Evolutionary conservation across 1,139 yeast genomes (phyloP).

Genomic region (Suhomyces choctaworum): DNA sequence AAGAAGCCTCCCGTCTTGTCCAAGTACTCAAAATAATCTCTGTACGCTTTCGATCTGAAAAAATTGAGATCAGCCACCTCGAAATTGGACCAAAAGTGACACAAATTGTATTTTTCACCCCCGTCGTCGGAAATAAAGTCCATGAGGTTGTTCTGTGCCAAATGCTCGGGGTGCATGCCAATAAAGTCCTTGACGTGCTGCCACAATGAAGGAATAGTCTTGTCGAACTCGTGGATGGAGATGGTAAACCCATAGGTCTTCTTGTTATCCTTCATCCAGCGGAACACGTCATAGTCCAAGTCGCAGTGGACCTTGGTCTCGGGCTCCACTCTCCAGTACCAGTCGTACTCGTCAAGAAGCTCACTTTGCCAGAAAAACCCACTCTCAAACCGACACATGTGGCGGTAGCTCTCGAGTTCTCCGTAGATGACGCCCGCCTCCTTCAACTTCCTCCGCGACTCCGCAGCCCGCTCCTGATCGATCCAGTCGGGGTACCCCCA

Average conservation of each 20-base stretch:
- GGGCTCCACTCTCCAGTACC: constrained; percentile 91
- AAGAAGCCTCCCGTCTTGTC: constrained; percentile 85
- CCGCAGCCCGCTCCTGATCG: constrained; percentile 56
- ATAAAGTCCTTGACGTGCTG: constrained; percentile 52
- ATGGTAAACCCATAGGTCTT: constrained; percentile 68
- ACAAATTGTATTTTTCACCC: constrained; percentile 69
- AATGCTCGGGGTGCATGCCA: constrained; percentile 40
- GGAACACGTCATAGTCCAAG: constrained; percentile 63
- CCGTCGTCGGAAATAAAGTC: constrained; percentile 58
- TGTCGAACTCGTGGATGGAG: constrained; percentile 59
- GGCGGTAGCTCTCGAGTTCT: constrained; percentile 64
- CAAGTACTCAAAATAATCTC: constrained; percentile 65
- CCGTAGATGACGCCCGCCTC: constrained; percentile 59
- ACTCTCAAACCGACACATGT: constrained; percentile 77
- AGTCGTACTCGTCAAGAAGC: constrained; percentile 63
- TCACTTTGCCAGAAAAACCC: constrained; percentile 80
- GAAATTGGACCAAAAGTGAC: constrained; percentile 94
- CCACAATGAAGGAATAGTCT: constrained; percentile 64
- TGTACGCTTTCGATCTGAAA: constrained; percentile 69
- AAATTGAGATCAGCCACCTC: constrained; percentile 80
- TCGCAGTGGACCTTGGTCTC: constrained; percentile 63
- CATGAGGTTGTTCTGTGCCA: constrained; percentile 49
- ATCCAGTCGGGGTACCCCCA: constrained; percentile 78
- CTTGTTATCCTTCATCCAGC: constrained; percentile 57
- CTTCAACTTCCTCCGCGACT: constrained; percentile 48